These are phyloP conservation scores for Diutina scorzettiae DNA, from an alignment of 1,139 yeast species.

Conservation along the genomic window DNA sequence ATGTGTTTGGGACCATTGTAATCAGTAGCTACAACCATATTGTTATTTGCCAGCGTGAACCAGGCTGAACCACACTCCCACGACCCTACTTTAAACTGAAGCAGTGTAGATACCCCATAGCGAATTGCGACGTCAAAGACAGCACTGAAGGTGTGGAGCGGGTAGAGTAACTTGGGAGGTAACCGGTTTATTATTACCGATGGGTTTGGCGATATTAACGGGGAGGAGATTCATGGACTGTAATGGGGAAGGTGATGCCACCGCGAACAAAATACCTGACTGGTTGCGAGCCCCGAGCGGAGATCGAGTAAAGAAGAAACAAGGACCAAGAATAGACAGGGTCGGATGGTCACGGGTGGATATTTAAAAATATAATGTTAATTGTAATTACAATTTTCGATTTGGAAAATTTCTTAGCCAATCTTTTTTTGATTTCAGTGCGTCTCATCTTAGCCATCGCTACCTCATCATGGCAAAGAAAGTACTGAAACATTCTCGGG, in stretches of 20 bases:
- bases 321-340: no score
- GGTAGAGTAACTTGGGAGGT: conserved; percentile 6
- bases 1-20: neutral
- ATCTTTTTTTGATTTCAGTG: conserved; percentile 3
- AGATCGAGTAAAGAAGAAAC: no score
- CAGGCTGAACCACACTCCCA: neutral
- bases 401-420: neutral
- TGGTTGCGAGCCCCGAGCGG: no score
- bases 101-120: neutral
- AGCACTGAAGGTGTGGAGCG: conserved; percentile 13
- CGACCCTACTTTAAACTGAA: neutral
- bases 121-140: conserved; percentile 15
- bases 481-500: conserved; percentile 61
- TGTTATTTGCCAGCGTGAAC: neutral
- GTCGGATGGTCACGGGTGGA: no score
- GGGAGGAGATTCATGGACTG: conserved; percentile 6
- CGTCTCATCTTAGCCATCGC: neutral
- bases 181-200: neutral
- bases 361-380: neutral
- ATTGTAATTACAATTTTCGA: neutral
- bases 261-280: no score
- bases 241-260: no score
- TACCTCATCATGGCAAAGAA: conserved; percentile 10
- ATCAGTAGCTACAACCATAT: neutral
- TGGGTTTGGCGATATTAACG: neutral